These are phyloP conservation scores for Dimargaris verticillata DNA, from an alignment of 192 early-diverging fungal species.

Conservation along the genomic window DNA sequence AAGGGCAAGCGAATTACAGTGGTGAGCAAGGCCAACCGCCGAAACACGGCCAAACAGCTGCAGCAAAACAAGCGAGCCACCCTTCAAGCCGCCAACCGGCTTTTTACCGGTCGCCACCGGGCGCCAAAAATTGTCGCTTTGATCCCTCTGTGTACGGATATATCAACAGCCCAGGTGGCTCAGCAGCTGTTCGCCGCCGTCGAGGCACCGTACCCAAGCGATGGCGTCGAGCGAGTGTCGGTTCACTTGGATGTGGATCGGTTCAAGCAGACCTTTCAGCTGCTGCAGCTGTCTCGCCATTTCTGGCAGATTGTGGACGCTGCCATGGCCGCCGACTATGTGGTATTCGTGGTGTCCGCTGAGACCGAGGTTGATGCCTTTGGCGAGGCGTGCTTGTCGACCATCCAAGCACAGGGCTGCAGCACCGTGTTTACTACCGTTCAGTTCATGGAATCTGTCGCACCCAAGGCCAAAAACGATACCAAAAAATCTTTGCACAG, in stretches of 20 bases:
- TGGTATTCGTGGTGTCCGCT: slow-evolving; percentile 74
- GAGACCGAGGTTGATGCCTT: slow-evolving; percentile 84
- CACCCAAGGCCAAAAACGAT: slow-evolving; percentile 44
- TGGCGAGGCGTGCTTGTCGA: slow-evolving; percentile 66
- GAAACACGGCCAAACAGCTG: slow-evolving; percentile 56
- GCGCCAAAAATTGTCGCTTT: slow-evolving; percentile 84
- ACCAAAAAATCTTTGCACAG: slow-evolving; percentile 72
- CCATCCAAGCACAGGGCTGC: slow-evolving; percentile 81
- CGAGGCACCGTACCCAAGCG: slow-evolving; percentile 30
- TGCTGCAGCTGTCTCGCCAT: slow-evolving; percentile 60
- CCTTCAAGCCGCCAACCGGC: slow-evolving; percentile 44
- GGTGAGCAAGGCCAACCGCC: slow-evolving; percentile 55
- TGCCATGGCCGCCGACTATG: slow-evolving; percentile 81
- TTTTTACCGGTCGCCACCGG: slow-evolving; percentile 69
- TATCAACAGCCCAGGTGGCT: slow-evolving; percentile 30
- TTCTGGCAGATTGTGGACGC: slow-evolving; percentile 76
- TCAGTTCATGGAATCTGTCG: slow-evolving; percentile 45
- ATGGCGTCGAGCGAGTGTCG: slow-evolving; percentile 18
- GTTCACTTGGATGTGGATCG: slow-evolving; percentile 38
- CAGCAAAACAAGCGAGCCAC: slow-evolving; percentile 75
- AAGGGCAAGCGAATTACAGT: slow-evolving; percentile 35
- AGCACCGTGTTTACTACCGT: slow-evolving; percentile 54
- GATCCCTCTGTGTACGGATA: slow-evolving; percentile 74
- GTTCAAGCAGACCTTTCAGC: slow-evolving; percentile 82
- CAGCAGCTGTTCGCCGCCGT: slow-evolving; percentile 31